Evolutionary conservation across 2,329 filamentous ascomycete genomes (phyloP).

Genomic region (Ophiostoma montium): DNA sequence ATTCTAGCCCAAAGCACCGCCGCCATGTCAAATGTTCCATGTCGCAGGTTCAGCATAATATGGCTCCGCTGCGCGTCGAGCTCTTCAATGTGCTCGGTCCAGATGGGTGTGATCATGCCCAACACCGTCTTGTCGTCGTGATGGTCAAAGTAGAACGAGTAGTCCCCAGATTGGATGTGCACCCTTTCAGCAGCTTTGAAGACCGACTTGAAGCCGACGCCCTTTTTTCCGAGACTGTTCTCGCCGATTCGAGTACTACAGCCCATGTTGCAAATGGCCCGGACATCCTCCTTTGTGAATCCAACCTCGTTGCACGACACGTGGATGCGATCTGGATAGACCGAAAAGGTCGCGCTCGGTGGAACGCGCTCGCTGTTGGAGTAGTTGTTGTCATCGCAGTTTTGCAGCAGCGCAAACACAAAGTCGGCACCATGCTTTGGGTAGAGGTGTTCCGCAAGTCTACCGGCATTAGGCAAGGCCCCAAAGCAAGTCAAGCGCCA

Average conservation of each 20-base stretch:
- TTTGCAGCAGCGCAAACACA: conserved; percentile 39
- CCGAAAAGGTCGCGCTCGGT: conserved; percentile 22
- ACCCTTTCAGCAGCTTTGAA: conserved; percentile 32
- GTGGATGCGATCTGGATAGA: conserved; percentile 24
- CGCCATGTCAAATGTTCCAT: too few species aligned
- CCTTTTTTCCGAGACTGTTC: conserved; percentile 36
- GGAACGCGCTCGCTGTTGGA: conserved; percentile 10
- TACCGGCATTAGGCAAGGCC: conserved; percentile 12
- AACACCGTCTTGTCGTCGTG: conserved; percentile 27
- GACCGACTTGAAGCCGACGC: conserved; percentile 37
- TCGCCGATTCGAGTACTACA: too few species aligned
- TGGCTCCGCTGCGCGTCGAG: conserved; percentile 17
- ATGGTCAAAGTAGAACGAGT: conserved; percentile 30
- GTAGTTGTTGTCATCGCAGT: conserved; percentile 38
- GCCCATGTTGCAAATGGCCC: conserved; percentile 31
- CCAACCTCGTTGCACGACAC: conserved; percentile 38
- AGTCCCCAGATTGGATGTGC: conserved; percentile 28
- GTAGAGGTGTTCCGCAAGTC: conserved; percentile 27
- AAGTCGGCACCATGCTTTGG: conserved; percentile 30
- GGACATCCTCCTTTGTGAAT: conserved; percentile 27
- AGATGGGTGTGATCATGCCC: conserved; percentile 34
- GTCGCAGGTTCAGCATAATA: conserved; percentile 25
- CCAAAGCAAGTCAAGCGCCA: not conserved
- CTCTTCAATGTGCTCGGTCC: conserved; percentile 20
- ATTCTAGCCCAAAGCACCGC: too few species aligned